Base-by-base conservation (phyloP, 2,329 filamentous ascomycete genomes). In the Ophiostoma populinum region DNA sequence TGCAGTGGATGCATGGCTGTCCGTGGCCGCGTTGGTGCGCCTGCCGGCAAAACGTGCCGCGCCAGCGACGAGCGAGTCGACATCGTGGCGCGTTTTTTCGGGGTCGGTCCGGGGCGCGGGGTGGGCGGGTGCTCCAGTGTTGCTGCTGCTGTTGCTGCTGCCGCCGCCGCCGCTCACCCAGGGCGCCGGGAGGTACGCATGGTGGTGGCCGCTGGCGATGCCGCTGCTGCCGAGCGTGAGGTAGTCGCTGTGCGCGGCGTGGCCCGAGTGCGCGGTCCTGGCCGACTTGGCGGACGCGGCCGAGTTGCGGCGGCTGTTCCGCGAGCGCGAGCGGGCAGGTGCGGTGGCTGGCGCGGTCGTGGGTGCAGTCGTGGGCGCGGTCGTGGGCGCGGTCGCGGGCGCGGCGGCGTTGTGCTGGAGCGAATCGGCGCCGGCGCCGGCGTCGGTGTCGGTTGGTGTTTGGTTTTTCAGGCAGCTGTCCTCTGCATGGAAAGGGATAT, bases 401-500 rank as follows among this genome's bases (percentile, higher is more conserved):
- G n/a, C n/a, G n/a, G n/a, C n/a, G n/a, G n/a, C n/a, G n/a, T n/a
- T n/a, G n/a, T n/a, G n/a, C n/a, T n/a, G n/a, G n/a, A n/a, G n/a
- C n/a, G 22, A 30, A 22, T 19, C 27, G 16, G 15, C 10, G 27
- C 13, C 12, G 19, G 8, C 9, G 18, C 29, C 18, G 29, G 13
- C 17, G 12, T 31, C 6, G 29, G 9, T 8, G 15, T 20, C 32
- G 9, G 34, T 16, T 1, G 34, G 27, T 21, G 34, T 30, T 35
- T 43, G 42, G 51, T 56, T 50, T 44, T 55, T 56, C 50, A 52
- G 47, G 54, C 54, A 54, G 54, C 42, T 56, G 49, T 52, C 55
- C 54, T 57, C 54, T 55, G 54, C 54, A 52, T 49, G 30, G 39
- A 38, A 35, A 40, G 40, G 43, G 32, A 29, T 22, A 36, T 41